Evolutionary conservation across 2,329 filamentous ascomycete genomes (phyloP), one percentile per base, ranked within the genome.

Genomic region (Chaetomiaceae sp.): DNA sequence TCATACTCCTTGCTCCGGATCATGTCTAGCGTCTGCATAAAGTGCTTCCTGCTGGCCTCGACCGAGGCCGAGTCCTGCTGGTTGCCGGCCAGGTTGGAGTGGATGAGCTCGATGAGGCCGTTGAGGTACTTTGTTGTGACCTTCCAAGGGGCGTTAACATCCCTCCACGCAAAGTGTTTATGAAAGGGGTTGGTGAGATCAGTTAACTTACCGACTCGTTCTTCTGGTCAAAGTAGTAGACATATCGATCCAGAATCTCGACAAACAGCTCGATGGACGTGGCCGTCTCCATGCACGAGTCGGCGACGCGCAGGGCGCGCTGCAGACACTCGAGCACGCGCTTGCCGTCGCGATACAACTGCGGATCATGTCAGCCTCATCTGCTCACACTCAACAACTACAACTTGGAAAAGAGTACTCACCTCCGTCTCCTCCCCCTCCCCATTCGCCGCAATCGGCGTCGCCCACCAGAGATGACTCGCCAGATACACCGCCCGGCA

Each of bases 141-240:
- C 80, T 83, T n/a, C 17, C 6, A 12, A 4, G 6, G 7, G 3
- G 19, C 6, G 36, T 48, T 40, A 48, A 36, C 23, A 27, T n/a
- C 8, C 19, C n/a, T n/a, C n/a, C n/a, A n/a, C n/a, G n/a, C n/a
- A n/a, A n/a, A n/a, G n/a, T n/a, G n/a, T n/a, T n/a, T n/a, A 19
- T n/a, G 8, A 15, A 36, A n/a, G 33, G 33, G 9, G 5, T 12
- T 8, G 14, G n/a, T 12, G 33, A 14, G n/a, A 34, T 6, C 3
- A 20, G 23, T 7, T 12, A 23, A 66, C 79, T 66, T 69, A 82
- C 94, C 61, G 91, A 91, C 73, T 99, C 94, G 71, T 99, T 99
- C 68, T 96, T 90, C 71, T 99, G 92, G 71, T 99, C 94, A 74
- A 96, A 99, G 75, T 97, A 99, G 72, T 99, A 99, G 49, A 97